Evolutionary conservation across 805 yeast genomes (phyloP), one percentile per base, ranked within the genome.

Genomic region (Pichia kluyveri): DNA sequence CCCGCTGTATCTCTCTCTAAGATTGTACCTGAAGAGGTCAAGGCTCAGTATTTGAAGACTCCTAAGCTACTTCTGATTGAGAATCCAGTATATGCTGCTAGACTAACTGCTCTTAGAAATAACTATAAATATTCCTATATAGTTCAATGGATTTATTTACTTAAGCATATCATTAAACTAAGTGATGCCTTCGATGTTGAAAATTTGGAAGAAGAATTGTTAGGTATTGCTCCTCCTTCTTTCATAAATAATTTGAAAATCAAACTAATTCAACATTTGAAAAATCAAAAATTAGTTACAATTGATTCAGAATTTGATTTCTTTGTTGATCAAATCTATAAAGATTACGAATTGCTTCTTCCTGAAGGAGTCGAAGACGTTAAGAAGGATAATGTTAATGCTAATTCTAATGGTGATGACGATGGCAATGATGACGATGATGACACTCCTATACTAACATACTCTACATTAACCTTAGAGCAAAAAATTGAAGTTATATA

Each of bases 171-270:
- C 43, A 60, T 80, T 36, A 76, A 70, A 54, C 60, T 82, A 46
- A 65, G 69, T 8, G 85, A 80, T 46, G 68, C 69, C 12, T 77
- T 81, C 54, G 83, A 80, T 55, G 72, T 74, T 8, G 82, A 79
- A 49, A 65, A 74, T 18, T 72, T 81, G 51, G 88, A 82, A 56
- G 80, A 80, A 55, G 88, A 82, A 54, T 63, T 82, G 14, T 65
- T 79, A 27, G 74, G 73, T 15, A 52, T 71, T 23, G 65, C 67
- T 1, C 76, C 74, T 15, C 62, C 66, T 1, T 32, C 38, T 17
- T 61, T 69, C 42, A 65, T 79, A 45, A 68, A 69, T 48, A 72
- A 67, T 49, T 65, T 79, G 34, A 71, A 76, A 45, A 51, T 63
- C 9, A 70, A 71, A 28, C 60, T 76, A 45, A 61, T 75, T 38